Base-by-base conservation (phyloP, 768 basidiomycete genomes). In the Rhodotorula sphaerocarpa region DNA sequence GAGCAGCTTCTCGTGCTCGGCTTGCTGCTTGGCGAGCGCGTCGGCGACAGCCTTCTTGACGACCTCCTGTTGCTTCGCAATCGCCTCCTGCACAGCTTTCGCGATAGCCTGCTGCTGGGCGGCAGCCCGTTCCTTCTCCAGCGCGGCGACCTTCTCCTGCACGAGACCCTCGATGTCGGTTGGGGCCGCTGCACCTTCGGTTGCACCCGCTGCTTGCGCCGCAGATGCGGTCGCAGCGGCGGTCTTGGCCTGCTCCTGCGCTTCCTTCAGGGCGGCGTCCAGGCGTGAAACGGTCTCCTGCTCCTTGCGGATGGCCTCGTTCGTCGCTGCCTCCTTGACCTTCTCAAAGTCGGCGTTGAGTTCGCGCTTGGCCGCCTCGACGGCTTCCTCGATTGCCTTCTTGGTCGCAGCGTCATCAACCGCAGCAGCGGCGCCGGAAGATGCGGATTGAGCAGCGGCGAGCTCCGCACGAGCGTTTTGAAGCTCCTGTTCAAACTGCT, bases 121-220 rank as follows among this genome's bases (percentile, higher is more conserved):
- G 15, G 54, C 64, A 2, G 61, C 31, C 16, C 59, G 61, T 7
- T 63, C 51, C 54, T 60, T 55, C 53, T 70, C 75, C 23, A 88
- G 75, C 53, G 76, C 79, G 70, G 86, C 85, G 43, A 53, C 82
- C 79, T 74, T 89, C 83, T 47, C 79, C 78, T 57, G 75, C 78
- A 31, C 87, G 73, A 50, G 78, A 66, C 55, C 80, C 18, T 69
- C 70, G 55, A 61, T 52, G 44, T 67, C 34, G n/a, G 66, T 25
- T 5, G 59, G 60, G 1, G 70, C 59, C 10, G 36, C 9, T 16
- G 36, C 36, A 10, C 10, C 36, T 39, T 39, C 36, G 36, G 36
- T 16, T 9, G 36, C 16, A 39, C 16, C 36, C 10, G 36, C 10
- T 9, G 36, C 16, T 16, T 9, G 10, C 16, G 36, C 36, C 36